phyloP scores from a whole-genome alignment of 2,329 filamentous ascomycete species.

The Colletotrichum tamarilloi region DNA sequence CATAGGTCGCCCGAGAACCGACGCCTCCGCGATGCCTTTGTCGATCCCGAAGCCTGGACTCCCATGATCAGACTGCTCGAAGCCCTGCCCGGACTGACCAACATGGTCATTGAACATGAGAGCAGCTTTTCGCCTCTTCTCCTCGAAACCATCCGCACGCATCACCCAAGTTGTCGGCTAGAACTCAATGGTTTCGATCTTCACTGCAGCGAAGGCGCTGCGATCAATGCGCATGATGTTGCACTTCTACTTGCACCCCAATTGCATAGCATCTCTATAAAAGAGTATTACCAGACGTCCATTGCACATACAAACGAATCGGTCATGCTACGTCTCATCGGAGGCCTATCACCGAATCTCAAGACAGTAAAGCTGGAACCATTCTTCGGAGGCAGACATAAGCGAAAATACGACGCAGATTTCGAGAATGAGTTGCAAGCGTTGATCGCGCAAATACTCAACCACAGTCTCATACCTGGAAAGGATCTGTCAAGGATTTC shows the following conservation, averaged over 20 bases:
- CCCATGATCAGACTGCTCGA: not conserved
- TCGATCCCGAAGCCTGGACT: not conserved
- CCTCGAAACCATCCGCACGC: not conserved
- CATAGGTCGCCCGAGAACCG: not conserved
- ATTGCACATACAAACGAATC: constrained; percentile 5
- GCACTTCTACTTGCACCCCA: not conserved
- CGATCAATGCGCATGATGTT: not conserved
- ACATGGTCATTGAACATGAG: constrained; percentile 4
- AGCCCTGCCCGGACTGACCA: not conserved
- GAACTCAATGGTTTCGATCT: not conserved
- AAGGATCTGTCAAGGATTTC: no score
- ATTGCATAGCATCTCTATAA: constrained; percentile 1
- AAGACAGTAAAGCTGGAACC: not conserved
- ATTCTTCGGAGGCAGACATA: not conserved
- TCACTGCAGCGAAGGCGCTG: not conserved
- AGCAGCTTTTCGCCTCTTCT: constrained; percentile 5
- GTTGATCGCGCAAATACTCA: not conserved
- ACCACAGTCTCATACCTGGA: not conserved
- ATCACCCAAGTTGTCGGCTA: not conserved
- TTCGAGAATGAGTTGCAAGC: constrained; percentile 5
- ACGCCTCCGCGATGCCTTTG: constrained; percentile 11
- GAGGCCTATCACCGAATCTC: not conserved
- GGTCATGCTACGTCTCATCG: not conserved
- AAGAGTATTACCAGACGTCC: constrained; percentile 9
- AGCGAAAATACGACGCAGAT: not conserved